Evolutionary conservation across 768 basidiomycete genomes (phyloP), one percentile per base, ranked within the genome.

Genomic region (Russula vinacea): DNA sequence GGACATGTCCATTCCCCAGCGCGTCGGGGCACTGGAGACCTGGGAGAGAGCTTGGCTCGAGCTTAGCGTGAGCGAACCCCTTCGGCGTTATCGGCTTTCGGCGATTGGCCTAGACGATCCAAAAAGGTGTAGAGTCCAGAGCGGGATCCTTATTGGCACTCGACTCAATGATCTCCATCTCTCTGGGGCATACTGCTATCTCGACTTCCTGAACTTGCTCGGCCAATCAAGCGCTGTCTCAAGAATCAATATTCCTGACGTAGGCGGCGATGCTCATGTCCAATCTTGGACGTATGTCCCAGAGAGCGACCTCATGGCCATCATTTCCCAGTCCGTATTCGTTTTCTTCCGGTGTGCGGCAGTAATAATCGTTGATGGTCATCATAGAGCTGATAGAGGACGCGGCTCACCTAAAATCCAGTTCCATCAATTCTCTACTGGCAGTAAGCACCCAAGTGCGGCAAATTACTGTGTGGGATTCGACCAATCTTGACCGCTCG

Each of bases 341-440:
- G 45, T 29, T 29, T 29, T 51, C 19, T 13, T 24, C 24, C 0
- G 16, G 22, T 10, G 5, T 10, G 2, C 7, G 19, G 16, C 47
- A 3, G 22, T 22, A 58, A 19, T 3, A 22, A n/a, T 13, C 24
- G 29, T 39, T 53, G n/a, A 53, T 49, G 13, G 10, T 35, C 19
- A 32, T 33, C 26, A 49, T 47, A 64, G 58, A 17, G 22, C 58
- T 19, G 29, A 58, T 42, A 19, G 32, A 44, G 42, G 26, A 52
- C 33, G 24, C 0, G 37, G 37, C 8, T 10, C 14, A 1, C 39
- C 32, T n/a, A 35, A 17, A 37, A 24, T 49, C 2, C 37, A 60
- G 17, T 42, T 64, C 7, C 58, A 55, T 55, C 58, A 64, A 50
- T 64, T 64, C 63, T 64, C 63, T 22, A 64, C 63, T 22, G 58